Percentiles rank a stretch among this genome's conserved stretches.
Conservation (phyloP, 805 yeast genomes). For the Suhomyces xylopsoci region DNA sequence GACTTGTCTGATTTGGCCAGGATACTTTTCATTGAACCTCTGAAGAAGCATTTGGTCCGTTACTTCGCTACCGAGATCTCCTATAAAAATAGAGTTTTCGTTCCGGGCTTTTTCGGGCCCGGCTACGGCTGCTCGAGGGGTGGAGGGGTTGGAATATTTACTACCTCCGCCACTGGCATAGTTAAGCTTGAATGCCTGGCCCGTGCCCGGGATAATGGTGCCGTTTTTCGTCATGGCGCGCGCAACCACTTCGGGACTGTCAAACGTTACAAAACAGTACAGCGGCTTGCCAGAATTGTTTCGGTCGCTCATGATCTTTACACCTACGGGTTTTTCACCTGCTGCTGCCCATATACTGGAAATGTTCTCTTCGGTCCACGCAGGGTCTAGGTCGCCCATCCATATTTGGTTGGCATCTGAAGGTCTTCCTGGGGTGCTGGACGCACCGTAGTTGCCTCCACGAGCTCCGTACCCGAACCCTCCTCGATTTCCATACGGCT, state of each 20-base stretch:
- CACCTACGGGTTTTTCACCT: constrained; percentile 57
- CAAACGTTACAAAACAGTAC: constrained; percentile 81
- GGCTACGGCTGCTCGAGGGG: background rate
- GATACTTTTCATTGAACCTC: constrained; percentile 63
- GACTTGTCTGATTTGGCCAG: constrained; percentile 66
- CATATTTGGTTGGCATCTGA: constrained; percentile 42
- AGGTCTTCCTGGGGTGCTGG: background rate
- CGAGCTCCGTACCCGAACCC: background rate
- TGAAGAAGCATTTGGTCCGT: constrained; percentile 64
- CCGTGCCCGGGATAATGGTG: constrained; percentile 61
- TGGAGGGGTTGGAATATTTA: background rate
- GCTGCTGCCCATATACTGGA: constrained; percentile 65
- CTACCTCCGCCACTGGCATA: constrained; percentile 66
- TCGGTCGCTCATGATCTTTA: constrained; percentile 72
- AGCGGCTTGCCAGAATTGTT: constrained; percentile 37
- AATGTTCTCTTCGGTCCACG: constrained; percentile 73
- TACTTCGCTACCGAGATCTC: constrained; percentile 74
- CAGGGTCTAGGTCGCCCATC: constrained; percentile 91
- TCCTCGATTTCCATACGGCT: background rate
- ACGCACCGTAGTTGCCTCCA: background rate
- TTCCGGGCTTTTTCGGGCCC: constrained; percentile 1
- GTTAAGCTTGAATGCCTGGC: constrained; percentile 63
- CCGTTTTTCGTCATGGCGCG: constrained; percentile 70
- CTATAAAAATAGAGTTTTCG: constrained; percentile 77
- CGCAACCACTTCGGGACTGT: constrained; percentile 56